phyloP scores from a whole-genome alignment of 345 rosid genomes.

The Tarenaya hassleriana region DNA sequence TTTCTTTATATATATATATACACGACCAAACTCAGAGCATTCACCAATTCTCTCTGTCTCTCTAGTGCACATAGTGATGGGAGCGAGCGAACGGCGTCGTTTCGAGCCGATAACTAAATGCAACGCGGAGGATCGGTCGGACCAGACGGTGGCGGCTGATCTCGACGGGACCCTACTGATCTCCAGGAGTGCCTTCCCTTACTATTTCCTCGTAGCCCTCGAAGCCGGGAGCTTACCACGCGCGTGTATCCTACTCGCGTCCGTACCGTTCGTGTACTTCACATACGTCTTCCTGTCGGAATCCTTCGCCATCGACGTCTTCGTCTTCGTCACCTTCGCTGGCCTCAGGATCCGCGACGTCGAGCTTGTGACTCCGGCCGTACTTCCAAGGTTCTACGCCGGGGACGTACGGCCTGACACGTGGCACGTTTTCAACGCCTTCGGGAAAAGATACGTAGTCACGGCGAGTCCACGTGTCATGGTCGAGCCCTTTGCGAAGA shows the following conservation, averaged over 20 bases:
- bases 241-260: conserved; percentile 68
- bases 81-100: no score
- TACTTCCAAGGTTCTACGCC: conserved; percentile 90
- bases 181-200: conserved; percentile 80
- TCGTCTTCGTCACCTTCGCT: conserved; percentile 72
- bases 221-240: conserved; percentile 94
- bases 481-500: conserved; percentile 93
- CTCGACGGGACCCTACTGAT: conserved; percentile 85
- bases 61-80: no score
- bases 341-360: conserved; percentile 86
- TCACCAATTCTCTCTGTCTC: no score
- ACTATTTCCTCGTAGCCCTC: conserved; percentile 84
- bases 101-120: no score
- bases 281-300: conserved; percentile 75
- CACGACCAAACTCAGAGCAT: no score
- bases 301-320: conserved; percentile 79
- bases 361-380: conserved; percentile 84
- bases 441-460: conserved; percentile 90
- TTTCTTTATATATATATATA: no score
- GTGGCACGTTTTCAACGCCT: conserved; percentile 67
- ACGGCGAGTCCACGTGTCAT: conserved; percentile 84
- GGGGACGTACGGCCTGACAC: conserved; percentile 84
- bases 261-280: conserved; percentile 57
- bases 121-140: no score
- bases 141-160: conserved; percentile 87